Conservation (phyloP, 352 stramenopile genomes). For the Thalassiosira allenii region DNA sequence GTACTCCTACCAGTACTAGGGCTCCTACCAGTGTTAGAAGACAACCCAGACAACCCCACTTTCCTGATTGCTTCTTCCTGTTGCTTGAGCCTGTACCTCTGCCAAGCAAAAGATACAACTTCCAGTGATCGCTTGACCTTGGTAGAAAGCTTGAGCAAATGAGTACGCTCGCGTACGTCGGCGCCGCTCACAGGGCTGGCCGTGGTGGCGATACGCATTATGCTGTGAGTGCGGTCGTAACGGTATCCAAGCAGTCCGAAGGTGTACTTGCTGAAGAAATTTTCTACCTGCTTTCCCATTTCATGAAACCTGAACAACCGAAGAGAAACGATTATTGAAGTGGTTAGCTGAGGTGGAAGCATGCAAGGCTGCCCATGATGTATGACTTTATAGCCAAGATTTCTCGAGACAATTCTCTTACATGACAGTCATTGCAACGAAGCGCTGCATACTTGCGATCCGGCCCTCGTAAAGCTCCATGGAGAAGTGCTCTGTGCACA, state of each 20-base stretch:
- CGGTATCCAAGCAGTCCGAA: slow-evolving; percentile 59
- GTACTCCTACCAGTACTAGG: too few species aligned
- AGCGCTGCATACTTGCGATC: slow-evolving; percentile 59
- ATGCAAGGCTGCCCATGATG: background rate
- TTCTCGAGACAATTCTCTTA: slow-evolving; percentile 30
- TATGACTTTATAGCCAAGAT: slow-evolving; percentile 1
- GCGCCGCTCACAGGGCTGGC: slow-evolving; percentile 56
- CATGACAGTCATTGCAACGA: slow-evolving; percentile 63
- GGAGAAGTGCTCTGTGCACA: slow-evolving; percentile 45
- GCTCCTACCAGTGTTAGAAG: too few species aligned
- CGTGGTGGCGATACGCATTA: slow-evolving; percentile 70
- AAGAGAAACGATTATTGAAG: too few species aligned
- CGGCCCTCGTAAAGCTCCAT: slow-evolving; percentile 63
- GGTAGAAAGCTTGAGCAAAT: slow-evolving; percentile 22
- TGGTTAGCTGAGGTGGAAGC: background rate
- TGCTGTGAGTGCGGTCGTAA: slow-evolving; percentile 60
- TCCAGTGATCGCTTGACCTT: too few species aligned
- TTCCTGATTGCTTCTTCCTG: too few species aligned
- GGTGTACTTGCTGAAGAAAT: slow-evolving; percentile 54
- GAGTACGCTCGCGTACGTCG: slow-evolving; percentile 57
- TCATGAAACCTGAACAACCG: too few species aligned
- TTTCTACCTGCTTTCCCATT: slow-evolving; percentile 47
- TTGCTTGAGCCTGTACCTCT: too few species aligned
- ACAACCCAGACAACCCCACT: too few species aligned
- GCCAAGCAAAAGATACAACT: too few species aligned